Base-by-base conservation (phyloP, 768 basidiomycete genomes). In the Plicaturopsis crispa region DNA sequence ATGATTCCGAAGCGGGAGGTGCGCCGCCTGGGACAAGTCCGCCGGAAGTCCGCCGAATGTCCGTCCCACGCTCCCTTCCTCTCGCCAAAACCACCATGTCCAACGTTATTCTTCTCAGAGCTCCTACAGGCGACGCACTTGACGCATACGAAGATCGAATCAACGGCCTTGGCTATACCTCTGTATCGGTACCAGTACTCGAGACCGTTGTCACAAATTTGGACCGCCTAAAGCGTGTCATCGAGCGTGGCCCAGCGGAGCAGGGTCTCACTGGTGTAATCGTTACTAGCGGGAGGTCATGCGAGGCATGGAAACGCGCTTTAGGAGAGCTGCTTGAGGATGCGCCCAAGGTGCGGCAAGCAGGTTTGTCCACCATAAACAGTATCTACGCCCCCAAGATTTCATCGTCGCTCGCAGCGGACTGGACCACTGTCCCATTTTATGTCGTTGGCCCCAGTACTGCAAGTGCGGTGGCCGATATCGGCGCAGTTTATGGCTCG, bases 361-460 rank as follows among this genome's bases (percentile, higher is more conserved):
- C 26, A 28, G 26, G 26, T 28, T 28, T 8, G 26, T 28, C 14
- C 26, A 14, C 14, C 14, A 8, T 8, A 8, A 28, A 8, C 14
- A 8, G 26, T 28, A 8, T 14, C 26, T 14, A 28, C 10, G 10
- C 14, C 39, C 31, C 17, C 40, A 31, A 24, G 12, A 32, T 23
- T 36, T 43, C 41, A 31, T 41, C 32, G 21, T 45, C 26, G 26
- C 8, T 28, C 16, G 31, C 42, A 70, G 64, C 45, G 23, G 57
- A 55, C 33, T 87, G 85, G 86, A 55, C 57, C 1, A 42, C 54
- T 3, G 54, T 75, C 3, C 81, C 84, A 3, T 90, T 91, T 61
- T 91, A 88, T 46, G 83, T 75, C 20, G 84, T 92, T 5, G 89
- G 89, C 0, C 62, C 71, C 16, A 66, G 72, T 4, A 90, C 87